phyloP scores from a whole-genome alignment of 2,329 filamentous ascomycete genomes.

The Tympanopsis confertula region DNA sequence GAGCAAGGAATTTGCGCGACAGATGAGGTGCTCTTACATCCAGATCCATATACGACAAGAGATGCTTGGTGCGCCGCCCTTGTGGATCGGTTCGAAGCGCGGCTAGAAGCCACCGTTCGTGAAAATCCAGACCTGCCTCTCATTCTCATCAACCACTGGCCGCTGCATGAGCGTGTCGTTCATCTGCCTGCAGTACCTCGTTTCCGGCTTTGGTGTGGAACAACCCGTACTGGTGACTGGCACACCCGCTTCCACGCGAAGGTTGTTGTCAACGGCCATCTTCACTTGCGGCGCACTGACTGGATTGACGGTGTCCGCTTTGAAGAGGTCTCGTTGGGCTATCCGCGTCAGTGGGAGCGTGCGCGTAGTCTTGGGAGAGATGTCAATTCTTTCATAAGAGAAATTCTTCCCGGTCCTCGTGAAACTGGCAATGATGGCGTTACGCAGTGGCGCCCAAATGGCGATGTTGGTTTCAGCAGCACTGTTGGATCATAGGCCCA shows the following conservation, averaged over 20 bases:
- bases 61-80: constrained; percentile 20
- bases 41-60: constrained; percentile 18
- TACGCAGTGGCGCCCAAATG: too few species aligned
- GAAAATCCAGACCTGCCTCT: constrained; percentile 9
- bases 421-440: too few species aligned
- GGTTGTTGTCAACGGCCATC: constrained; percentile 21
- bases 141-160: constrained; percentile 24
- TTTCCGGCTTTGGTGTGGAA: constrained; percentile 26
- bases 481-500: too few species aligned
- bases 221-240: constrained; percentile 20
- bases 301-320: constrained; percentile 23
- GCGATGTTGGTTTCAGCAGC: too few species aligned
- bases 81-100: constrained; percentile 12
- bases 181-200: constrained; percentile 18
- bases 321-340: constrained; percentile 23
- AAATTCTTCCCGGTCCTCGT: too few species aligned
- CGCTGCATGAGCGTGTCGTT: constrained; percentile 21
- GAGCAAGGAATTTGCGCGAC: constrained; percentile 20
- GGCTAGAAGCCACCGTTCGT: constrained; percentile 12
- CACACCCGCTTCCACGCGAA: constrained; percentile 18
- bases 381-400: constrained; percentile 20
- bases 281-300: constrained; percentile 24
- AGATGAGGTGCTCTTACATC: constrained; percentile 22
- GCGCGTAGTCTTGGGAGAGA: constrained; percentile 13
- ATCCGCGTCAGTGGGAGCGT: constrained; percentile 22